A percentile compares a stretch with the other conserved stretches of the same genome.
phyloP scores from a whole-genome alignment of 768 basidiomycete genomes.

The Termitomyces heimii region DNA sequence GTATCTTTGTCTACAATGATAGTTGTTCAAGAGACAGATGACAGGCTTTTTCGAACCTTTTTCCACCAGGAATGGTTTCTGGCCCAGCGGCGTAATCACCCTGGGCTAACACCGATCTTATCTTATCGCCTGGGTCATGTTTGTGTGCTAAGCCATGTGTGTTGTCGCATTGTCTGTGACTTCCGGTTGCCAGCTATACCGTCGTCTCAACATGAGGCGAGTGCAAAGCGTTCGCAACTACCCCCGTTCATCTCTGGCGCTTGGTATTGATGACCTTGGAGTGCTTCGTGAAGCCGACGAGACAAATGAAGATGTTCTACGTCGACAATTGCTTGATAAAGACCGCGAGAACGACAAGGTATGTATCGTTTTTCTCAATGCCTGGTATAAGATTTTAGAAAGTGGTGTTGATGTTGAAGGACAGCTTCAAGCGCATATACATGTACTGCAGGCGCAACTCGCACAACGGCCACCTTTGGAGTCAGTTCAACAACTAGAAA shows the following conservation, averaged over 20 bases:
- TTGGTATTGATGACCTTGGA: conserved; percentile 55
- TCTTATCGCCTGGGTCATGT: not conserved
- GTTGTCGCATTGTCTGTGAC: not conserved
- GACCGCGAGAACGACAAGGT: conserved; percentile 71
- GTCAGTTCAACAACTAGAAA: conserved; percentile 56
- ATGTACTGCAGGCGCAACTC: conserved; percentile 59
- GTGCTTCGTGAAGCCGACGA: conserved; percentile 56
- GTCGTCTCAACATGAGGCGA: conserved; percentile 58
- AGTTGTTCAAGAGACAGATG: too few species aligned
- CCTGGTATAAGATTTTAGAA: not conserved
- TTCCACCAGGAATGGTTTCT: too few species aligned
- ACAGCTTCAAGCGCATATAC: conserved; percentile 59
- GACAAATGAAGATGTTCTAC: conserved; percentile 52
- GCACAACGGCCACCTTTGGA: conserved; percentile 65
- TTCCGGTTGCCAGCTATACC: not conserved
- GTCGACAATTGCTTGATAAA: conserved; percentile 59
- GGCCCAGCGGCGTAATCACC: too few species aligned
- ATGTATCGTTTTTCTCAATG: not conserved
- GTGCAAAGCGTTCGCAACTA: conserved; percentile 59
- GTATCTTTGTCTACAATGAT: too few species aligned
- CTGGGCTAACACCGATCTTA: too few species aligned
- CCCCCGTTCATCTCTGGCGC: conserved; percentile 42
- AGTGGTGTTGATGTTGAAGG: not conserved
- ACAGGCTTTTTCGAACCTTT: too few species aligned
- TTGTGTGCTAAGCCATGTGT: too few species aligned